A percentile compares a stretch with the other conserved stretches of the same genome.
These are phyloP conservation scores for Mortierella sp. DNA, from an alignment of 371 early-diverging fungal genomes.

Conservation along the genomic window DNA sequence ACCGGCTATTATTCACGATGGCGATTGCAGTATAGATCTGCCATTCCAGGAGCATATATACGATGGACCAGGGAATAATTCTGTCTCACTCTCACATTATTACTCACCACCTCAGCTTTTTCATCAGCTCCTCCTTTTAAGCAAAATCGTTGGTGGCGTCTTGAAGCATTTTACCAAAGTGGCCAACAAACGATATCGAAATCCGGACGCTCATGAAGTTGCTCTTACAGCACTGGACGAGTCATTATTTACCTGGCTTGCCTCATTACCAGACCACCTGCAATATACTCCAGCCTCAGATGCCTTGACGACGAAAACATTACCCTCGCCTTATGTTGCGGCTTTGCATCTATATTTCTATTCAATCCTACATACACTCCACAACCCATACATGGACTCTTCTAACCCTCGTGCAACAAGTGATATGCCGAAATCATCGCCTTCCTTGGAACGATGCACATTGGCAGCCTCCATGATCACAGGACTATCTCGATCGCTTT, in stretches of 20 bases:
- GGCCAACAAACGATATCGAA: conserved; percentile 49
- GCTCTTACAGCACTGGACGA: conserved; percentile 52
- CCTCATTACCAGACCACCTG: conserved; percentile 45
- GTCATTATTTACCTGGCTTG: conserved; percentile 52
- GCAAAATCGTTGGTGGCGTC: conserved; percentile 52
- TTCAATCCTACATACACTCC: conserved; percentile 43
- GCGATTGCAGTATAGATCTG: conserved; percentile 53
- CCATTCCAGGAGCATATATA: conserved; percentile 56
- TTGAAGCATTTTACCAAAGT: conserved; percentile 54
- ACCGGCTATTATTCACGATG: conserved; percentile 52
- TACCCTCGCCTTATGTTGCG: conserved; percentile 54
- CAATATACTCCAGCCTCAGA: conserved; percentile 50
- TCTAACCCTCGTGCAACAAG: conserved; percentile 51
- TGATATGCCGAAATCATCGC: conserved; percentile 53
- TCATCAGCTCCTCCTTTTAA: conserved; percentile 40
- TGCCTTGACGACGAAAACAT: conserved; percentile 43
- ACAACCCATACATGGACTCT: conserved; percentile 57
- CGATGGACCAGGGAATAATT: conserved; percentile 54
- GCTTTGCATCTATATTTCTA: conserved; percentile 55
- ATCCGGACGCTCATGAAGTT: conserved; percentile 46
- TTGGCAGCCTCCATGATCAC: conserved; percentile 57
- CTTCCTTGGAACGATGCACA: conserved; percentile 50
- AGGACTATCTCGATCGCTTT: conserved; percentile 46
- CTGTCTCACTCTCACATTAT: conserved; percentile 52
- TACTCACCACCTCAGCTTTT: conserved; percentile 56